phyloP scores from a whole-genome alignment of 2,329 filamentous ascomycete species.

The Phialemonium atrogriseum region DNA sequence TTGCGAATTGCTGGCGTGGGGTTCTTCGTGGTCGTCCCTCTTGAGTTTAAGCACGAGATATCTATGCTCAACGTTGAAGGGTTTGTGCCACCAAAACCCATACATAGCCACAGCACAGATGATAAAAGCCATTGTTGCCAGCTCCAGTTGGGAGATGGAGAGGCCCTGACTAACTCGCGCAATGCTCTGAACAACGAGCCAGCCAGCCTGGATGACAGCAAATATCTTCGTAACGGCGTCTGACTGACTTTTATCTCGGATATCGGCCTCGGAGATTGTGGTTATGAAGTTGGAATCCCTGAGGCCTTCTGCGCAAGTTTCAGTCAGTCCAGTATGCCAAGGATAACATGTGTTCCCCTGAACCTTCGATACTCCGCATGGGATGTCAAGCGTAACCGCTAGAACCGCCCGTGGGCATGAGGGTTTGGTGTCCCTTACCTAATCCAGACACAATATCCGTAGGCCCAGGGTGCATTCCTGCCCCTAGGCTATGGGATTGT shows the following conservation, averaged over 20 bases:
- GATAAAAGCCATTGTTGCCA: slow-evolving; percentile 6
- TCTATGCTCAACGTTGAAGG: slow-evolving; percentile 3
- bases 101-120: slow-evolving; percentile 6
- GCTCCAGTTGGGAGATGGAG: slow-evolving; percentile 5
- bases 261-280: slow-evolving; percentile 3
- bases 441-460: too few species aligned
- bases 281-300: too few species aligned
- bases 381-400: too few species aligned
- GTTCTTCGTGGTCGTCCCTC: not conserved
- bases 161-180: slow-evolving; percentile 2
- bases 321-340: too few species aligned
- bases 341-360: too few species aligned
- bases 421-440: too few species aligned
- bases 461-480: too few species aligned
- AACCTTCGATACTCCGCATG: too few species aligned
- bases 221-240: slow-evolving; percentile 6
- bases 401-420: too few species aligned
- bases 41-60: not conserved
- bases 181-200: slow-evolving; percentile 5
- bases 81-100: slow-evolving; percentile 8
- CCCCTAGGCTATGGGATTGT: too few species aligned
- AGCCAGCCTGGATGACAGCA: slow-evolving; percentile 4
- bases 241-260: slow-evolving; percentile 3
- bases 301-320: too few species aligned
- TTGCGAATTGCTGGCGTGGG: too few species aligned